Evolutionary conservation across 2,329 filamentous ascomycete species (phyloP).

Genomic region (Phoma herbarum): DNA sequence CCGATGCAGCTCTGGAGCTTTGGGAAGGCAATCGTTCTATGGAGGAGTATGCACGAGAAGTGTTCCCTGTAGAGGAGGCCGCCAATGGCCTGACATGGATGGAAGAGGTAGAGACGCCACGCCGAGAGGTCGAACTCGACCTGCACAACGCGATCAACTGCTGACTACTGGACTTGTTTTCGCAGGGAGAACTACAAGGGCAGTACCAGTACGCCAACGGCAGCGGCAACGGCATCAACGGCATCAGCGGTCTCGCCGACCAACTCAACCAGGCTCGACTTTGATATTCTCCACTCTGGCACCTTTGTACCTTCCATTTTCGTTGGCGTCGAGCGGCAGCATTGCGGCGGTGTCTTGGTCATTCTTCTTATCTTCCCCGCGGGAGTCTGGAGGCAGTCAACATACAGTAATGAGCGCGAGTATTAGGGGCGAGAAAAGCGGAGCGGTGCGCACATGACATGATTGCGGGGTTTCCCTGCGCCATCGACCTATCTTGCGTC

Average conservation of each 20-base stretch:
- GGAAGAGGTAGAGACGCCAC: conserved; percentile 61
- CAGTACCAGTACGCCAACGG: conserved; percentile 35
- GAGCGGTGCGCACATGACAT: conserved; percentile 28
- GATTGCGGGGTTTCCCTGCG: conserved; percentile 4
- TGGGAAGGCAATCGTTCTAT: conserved; percentile 93
- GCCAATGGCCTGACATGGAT: conserved; percentile 96
- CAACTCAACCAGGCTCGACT: conserved; percentile 48
- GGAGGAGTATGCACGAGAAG: conserved; percentile 93
- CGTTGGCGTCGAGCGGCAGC: conserved; percentile 33
- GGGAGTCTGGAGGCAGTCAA: conserved; percentile 1
- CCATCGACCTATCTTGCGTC: conserved; percentile 15
- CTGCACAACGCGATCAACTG: conserved; percentile 49
- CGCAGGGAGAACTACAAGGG: conserved; percentile 40
- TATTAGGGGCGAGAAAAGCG: conserved; percentile 28
- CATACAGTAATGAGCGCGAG: conserved; percentile 22
- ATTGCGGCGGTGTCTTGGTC: conserved; percentile 31
- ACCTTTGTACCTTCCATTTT: conserved; percentile 26
- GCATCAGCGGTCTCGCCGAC: conserved; percentile 42
- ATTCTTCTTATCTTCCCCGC: conserved; percentile 25
- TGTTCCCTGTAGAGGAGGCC: conserved; percentile 93
- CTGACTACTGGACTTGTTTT: conserved; percentile 41
- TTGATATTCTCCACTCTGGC: conserved; percentile 31
- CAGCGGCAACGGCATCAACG: conserved; percentile 11
- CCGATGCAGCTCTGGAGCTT: conserved; percentile 77
- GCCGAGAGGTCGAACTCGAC: conserved; percentile 47